Evolutionary conservation across 441 rosid species (phyloP).

Genomic region (Adansonia rubrostipa): DNA sequence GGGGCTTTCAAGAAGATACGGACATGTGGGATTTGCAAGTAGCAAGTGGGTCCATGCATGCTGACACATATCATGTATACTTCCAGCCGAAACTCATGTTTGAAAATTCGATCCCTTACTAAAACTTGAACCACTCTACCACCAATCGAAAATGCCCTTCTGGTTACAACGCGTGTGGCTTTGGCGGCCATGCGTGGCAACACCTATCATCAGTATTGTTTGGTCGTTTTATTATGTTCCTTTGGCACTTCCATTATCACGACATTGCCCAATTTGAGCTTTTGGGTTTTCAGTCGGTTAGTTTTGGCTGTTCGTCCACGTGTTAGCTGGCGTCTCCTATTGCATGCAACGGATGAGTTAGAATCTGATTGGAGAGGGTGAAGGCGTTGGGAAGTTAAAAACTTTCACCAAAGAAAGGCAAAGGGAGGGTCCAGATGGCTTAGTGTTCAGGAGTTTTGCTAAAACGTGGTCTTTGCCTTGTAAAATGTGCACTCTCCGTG

Average conservation of each 20-base stretch:
- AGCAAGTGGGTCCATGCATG: slow-evolving; percentile 56
- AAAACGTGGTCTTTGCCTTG: slow-evolving; percentile 26
- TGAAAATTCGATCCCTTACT: neutral
- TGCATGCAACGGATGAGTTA: slow-evolving; percentile 52
- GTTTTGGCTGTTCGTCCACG: slow-evolving; percentile 34
- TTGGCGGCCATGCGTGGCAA: slow-evolving; percentile 75
- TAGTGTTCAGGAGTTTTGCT: neutral
- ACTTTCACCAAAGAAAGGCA: neutral
- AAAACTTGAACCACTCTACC: neutral
- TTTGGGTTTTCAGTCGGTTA: slow-evolving; percentile 37
- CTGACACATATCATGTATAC: slow-evolving; percentile 32
- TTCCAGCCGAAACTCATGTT: neutral
- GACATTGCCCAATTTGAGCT: neutral
- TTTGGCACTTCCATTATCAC: neutral
- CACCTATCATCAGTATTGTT: slow-evolving; percentile 69
- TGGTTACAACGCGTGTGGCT: slow-evolving; percentile 62
- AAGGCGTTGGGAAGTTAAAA: slow-evolving; percentile 17
- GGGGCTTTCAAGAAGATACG: slow-evolving; percentile 34
- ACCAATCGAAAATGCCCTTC: slow-evolving; percentile 50
- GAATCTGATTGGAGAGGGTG: slow-evolving; percentile 40
- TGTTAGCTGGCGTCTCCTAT: slow-evolving; percentile 22
- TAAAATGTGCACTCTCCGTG: slow-evolving; percentile 21
- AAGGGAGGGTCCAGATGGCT: slow-evolving; percentile 22
- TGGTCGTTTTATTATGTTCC: slow-evolving; percentile 20
- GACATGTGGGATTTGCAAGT: slow-evolving; percentile 57